phyloP scores from a whole-genome alignment of 495 filamentous ascomycete species.

The Lophiotrema nucula region DNA sequence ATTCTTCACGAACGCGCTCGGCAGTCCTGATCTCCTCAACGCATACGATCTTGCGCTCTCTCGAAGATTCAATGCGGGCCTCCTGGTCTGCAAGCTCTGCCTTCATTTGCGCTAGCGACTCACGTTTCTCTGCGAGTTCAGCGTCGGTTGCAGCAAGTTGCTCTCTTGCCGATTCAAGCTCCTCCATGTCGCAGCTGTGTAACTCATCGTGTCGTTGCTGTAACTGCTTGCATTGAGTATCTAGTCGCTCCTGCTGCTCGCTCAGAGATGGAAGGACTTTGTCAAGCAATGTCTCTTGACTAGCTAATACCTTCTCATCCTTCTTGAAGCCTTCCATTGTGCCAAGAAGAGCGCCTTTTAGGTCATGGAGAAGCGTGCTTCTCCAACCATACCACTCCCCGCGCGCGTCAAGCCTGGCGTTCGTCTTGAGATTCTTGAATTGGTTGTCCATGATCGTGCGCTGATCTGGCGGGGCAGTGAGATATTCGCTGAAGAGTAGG shows the following conservation, averaged over 20 bases:
- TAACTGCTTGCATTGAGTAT: constrained; percentile 61
- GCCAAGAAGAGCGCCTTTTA: constrained; percentile 73
- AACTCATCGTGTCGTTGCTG: constrained; percentile 72
- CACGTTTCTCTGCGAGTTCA: constrained; percentile 66
- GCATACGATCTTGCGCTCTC: constrained; percentile 66
- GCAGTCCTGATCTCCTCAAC: constrained; percentile 75
- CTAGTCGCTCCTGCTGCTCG: constrained; percentile 57
- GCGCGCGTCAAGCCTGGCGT: constrained; percentile 84
- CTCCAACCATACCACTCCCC: constrained; percentile 98
- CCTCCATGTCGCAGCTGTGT: constrained; percentile 73
- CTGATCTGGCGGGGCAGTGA: constrained; percentile 79
- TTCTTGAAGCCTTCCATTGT: constrained; percentile 72
- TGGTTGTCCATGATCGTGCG: constrained; percentile 88
- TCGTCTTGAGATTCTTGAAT: constrained; percentile 92
- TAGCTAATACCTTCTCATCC: constrained; percentile 66
- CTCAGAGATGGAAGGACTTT: constrained; percentile 63
- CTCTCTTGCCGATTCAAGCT: constrained; percentile 65
- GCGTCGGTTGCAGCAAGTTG: constrained; percentile 63
- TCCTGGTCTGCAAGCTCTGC: constrained; percentile 62
- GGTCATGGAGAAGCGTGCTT: constrained; percentile 79
- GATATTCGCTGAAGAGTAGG: constrained; percentile 85
- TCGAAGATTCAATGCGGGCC: constrained; percentile 55
- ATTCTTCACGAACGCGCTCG: constrained; percentile 80
- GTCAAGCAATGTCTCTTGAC: constrained; percentile 65
- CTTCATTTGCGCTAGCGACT: constrained; percentile 62